phyloP scores from a whole-genome alignment of 108 stramenopile species.

The Asterionellopsis glacialis region DNA sequence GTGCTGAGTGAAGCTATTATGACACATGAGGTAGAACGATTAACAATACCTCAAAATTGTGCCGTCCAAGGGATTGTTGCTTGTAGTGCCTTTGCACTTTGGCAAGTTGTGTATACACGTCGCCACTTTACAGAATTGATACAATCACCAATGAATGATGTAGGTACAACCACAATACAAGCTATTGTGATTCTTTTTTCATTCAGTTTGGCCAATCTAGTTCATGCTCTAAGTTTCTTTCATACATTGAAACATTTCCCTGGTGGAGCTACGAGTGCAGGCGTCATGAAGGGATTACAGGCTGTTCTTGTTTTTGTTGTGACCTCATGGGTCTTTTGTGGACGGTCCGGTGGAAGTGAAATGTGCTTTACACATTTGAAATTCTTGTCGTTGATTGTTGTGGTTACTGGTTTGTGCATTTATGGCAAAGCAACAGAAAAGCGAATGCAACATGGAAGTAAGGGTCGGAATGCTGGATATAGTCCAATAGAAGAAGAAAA shows the following conservation, averaged over 20 bases:
- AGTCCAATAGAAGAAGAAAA: too few species aligned
- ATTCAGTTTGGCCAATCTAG: slow-evolving; percentile 47
- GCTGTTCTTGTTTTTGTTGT: slow-evolving; percentile 73
- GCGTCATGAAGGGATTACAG: slow-evolving; percentile 81
- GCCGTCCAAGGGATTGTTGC: slow-evolving; percentile 62
- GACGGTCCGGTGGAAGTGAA: slow-evolving; percentile 52
- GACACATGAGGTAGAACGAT: slow-evolving; percentile 15
- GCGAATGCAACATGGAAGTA: too few species aligned
- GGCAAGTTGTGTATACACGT: slow-evolving; percentile 70
- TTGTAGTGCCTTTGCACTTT: slow-evolving; percentile 29
- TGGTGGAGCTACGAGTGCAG: slow-evolving; percentile 72
- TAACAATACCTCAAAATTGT: slow-evolving; percentile 65
- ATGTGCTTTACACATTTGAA: slow-evolving; percentile 68
- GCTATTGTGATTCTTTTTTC: slow-evolving; percentile 22
- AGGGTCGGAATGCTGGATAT: too few species aligned
- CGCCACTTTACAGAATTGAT: slow-evolving; percentile 44
- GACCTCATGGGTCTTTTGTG: slow-evolving; percentile 62
- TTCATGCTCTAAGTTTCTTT: slow-evolving; percentile 65
- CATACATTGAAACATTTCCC: slow-evolving; percentile 62
- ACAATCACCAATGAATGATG: slow-evolving; percentile 40
- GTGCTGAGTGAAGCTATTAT: slow-evolving; percentile 63
- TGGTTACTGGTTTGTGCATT: slow-evolving; percentile 42
- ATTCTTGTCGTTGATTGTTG: slow-evolving; percentile 48
- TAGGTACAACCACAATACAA: slow-evolving; percentile 32
- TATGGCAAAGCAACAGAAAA: slow-evolving; percentile 10